Evolutionary conservation across 2,329 filamentous ascomycete genomes (phyloP), one percentile per base, ranked within the genome.

Genomic region (Phoma herbarum): DNA sequence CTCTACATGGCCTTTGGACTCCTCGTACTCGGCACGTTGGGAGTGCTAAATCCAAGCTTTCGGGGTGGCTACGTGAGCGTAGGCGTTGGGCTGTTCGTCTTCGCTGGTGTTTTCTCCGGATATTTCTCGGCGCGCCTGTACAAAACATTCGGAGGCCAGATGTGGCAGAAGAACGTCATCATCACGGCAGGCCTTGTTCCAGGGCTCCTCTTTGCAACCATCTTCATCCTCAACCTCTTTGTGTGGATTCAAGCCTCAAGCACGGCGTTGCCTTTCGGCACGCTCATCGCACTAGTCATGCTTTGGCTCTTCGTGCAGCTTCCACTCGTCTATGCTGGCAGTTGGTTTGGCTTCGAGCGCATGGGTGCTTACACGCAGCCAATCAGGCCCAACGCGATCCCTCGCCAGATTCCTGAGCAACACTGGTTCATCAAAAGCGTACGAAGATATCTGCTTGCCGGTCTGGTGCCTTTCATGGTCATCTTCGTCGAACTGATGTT

Each of bases 241-340:
- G 91, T 95, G 58, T 96, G 92, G 92, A 89, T 91, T 0, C 91
- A 96, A 77, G 91, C 92, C 0, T 95, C 91, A 11, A 93, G 90
- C 75, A 96, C 92, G 1, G 92, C 92, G 1, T 88, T 96, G 31
- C 92, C 92, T 0, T 93, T 96, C 67, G 85, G 89, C 31, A 95
- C 91, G 0, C 82, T 96, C 3, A 72, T 95, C 29, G 89, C 82
- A 8, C 85, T 96, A 2, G 77, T 92, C 20, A 80, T 88, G 3
- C 84, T 96, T 8, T 96, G 92, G 92, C 85, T 96, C 14, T 87
- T 93, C 63, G 89, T 96, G 57, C 92, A 96, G 74, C 85, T 95
- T 14, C 92, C 92, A 1, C 86, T 96, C 11, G 92, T 96, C 4
- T 93, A 95, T 68, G 79, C 87, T 1, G 92, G 92, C 20, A 89